phyloP scores from a whole-genome alignment of 2,329 filamentous ascomycete species.

The Orbilia brochopaga region DNA sequence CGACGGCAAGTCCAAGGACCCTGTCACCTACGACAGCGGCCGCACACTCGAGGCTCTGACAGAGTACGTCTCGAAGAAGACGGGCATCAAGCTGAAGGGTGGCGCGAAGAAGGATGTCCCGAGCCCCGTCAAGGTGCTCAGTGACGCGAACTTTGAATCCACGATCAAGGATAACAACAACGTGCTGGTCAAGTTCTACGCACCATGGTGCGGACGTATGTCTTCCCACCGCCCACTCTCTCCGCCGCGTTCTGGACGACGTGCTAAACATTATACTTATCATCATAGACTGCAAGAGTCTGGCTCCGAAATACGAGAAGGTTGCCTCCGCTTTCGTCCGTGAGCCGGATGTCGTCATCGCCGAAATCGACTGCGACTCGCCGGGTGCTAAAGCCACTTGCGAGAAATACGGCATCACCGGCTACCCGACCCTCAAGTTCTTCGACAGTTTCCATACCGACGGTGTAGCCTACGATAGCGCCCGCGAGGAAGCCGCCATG shows the following conservation, averaged over 20 bases:
- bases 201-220: slow-evolving; percentile 97
- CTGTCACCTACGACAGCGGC: slow-evolving; percentile 82
- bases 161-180: slow-evolving; percentile 77
- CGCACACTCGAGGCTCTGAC: slow-evolving; percentile 85
- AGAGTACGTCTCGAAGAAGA: slow-evolving; percentile 84
- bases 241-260: not conserved
- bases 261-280: slow-evolving; percentile 42
- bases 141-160: slow-evolving; percentile 77
- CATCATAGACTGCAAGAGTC: slow-evolving; percentile 85
- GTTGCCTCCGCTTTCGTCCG: slow-evolving; percentile 79
- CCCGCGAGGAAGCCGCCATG: slow-evolving; percentile 76
- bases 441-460: slow-evolving; percentile 76
- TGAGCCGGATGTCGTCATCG: slow-evolving; percentile 65
- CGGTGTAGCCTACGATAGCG: slow-evolving; percentile 71
- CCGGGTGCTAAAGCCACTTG: slow-evolving; percentile 81
- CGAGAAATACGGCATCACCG: slow-evolving; percentile 75
- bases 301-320: slow-evolving; percentile 88
- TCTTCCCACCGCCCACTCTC: slow-evolving; percentile 26
- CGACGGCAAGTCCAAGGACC: slow-evolving; percentile 87
- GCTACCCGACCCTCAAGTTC: slow-evolving; percentile 97
- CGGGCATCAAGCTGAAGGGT: slow-evolving; percentile 72
- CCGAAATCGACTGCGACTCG: slow-evolving; percentile 90
- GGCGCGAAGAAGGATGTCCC: slow-evolving; percentile 70
- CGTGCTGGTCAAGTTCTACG: slow-evolving; percentile 94
- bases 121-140: slow-evolving; percentile 79